Base-by-base conservation (phyloP, 176 grass and related monocot species). In the Zoysia pacifica region DNA sequence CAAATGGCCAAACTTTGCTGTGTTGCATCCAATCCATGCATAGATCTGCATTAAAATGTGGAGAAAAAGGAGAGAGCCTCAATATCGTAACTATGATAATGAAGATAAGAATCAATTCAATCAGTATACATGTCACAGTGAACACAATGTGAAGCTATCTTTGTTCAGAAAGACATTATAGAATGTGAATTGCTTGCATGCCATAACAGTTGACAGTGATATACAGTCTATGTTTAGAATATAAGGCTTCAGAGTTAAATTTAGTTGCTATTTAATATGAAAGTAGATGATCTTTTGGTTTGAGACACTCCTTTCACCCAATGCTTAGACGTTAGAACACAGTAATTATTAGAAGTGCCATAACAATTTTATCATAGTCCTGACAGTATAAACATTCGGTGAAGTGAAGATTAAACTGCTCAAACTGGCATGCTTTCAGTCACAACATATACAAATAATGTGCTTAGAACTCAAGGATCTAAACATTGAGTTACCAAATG, bases 1-100 rank as follows among this genome's bases (percentile, higher is more conserved):
- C 71, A 99, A 73, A 86, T 95, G 86, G 13, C 96, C 90, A 76
- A 95, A 92, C 51, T 91, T 99, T 19, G 86, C 72, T 59, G 92
- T 75, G 62, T 93, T 99, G 72, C 92, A 99, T 66, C 96, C 96
- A 60, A 99, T 68, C 96, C 96, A 98, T 65, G 69, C 86, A 88
- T 91, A 98, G 11, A 98, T 93, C 92, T 98, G 83, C 19, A 89
- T 72, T 1, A 69, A 59, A 65, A 72, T 5, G 36, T 61, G 58
- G 11, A 49, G 2, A 79, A 15, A 83, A 11, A 50, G 38, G 11
- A 69, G 14, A 76, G 15, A 60, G 18, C 4, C 39, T 65, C 13
- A 77, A 75, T 2, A 62, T 16, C 9, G 79, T 28, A 40, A 48
- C 46, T 80, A 70, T 5, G 47, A 46, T 54, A 3, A 47, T 65